These are phyloP conservation scores for Ananas comosus DNA, from an alignment of 176 grass and related monocot genomes.

Conservation along the genomic window DNA sequence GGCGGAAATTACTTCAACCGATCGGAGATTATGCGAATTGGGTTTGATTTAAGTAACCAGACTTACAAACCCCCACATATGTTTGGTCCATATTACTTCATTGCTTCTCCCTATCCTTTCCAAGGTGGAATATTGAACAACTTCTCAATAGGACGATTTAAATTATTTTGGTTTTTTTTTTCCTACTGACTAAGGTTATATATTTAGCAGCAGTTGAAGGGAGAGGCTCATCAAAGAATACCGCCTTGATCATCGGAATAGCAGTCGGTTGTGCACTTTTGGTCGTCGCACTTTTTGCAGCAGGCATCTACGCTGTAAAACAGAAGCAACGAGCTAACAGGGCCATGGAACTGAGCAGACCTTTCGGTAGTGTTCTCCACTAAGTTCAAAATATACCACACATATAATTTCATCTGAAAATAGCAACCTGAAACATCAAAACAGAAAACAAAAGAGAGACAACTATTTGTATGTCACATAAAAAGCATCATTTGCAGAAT, in stretches of 20 bases:
- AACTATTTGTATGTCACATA: neutral
- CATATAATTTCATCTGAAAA: neutral
- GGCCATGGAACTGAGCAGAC: conserved; percentile 63
- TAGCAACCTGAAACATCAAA: too few species aligned
- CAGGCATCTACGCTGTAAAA: conserved; percentile 50
- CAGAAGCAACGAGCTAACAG: conserved; percentile 56
- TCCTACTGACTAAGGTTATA: conserved; percentile 1
- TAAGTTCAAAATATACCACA: neutral
- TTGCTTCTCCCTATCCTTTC: conserved; percentile 60
- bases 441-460: neutral
- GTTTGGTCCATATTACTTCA: conserved; percentile 83
- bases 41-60: conserved; percentile 82
- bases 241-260: conserved; percentile 58
- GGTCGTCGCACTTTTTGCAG: conserved; percentile 45
- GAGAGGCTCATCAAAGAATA: conserved; percentile 35
- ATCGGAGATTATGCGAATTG: conserved; percentile 59
- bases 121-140: conserved; percentile 32
- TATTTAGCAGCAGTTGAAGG: conserved; percentile 27
- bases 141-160: neutral
- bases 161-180: neutral
- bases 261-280: conserved; percentile 62
- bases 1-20: conserved; percentile 56
- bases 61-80: conserved; percentile 64
- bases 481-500: neutral
- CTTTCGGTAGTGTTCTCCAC: conserved; percentile 41